These are phyloP conservation scores for Theileria parva DNA, from an alignment of 169 alveolate genomes.

Conservation along the genomic window DNA sequence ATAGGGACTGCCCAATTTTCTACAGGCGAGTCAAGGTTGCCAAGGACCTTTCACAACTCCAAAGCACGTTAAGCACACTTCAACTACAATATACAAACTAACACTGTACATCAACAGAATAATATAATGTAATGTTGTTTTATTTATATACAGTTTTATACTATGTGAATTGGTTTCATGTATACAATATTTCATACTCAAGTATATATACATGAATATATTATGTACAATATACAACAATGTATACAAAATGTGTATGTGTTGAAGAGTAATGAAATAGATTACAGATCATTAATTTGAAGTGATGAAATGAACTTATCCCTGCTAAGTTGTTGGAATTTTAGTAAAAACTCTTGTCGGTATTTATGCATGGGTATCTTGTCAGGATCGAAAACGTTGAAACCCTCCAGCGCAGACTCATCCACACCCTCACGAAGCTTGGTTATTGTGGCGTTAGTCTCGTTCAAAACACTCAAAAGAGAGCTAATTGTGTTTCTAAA, in stretches of 20 bases:
- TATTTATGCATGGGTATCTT: slow-evolving; percentile 28
- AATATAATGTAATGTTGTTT: no score
- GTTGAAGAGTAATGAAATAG: background rate
- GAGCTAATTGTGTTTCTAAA: slow-evolving; percentile 20
- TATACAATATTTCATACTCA: no score
- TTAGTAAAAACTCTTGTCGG: slow-evolving; percentile 28
- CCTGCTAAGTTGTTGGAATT: slow-evolving; percentile 51
- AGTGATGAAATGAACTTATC: slow-evolving; percentile 35
- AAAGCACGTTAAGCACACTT: slow-evolving; percentile 70
- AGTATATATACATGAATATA: no score
- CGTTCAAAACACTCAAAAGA: slow-evolving; percentile 38
- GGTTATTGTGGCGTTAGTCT: slow-evolving; percentile 25
- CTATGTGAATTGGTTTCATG: no score
- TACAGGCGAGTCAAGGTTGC: slow-evolving; percentile 93
- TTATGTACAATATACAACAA: no score
- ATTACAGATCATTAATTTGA: slow-evolving; percentile 15
- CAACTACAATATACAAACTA: slow-evolving; percentile 43
- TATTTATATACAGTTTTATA: no score
- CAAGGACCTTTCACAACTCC: slow-evolving; percentile 82
- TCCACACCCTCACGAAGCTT: slow-evolving; percentile 27
- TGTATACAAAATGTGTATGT: no score
- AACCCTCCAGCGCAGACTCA: slow-evolving; percentile 1
- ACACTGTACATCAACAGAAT: no score
- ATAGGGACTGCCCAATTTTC: slow-evolving; percentile 98
- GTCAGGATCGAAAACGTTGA: slow-evolving; percentile 25